Conservation (phyloP, 225 moss, liverwort and hornwort species). For the Marchantia polymorpha region DNA sequence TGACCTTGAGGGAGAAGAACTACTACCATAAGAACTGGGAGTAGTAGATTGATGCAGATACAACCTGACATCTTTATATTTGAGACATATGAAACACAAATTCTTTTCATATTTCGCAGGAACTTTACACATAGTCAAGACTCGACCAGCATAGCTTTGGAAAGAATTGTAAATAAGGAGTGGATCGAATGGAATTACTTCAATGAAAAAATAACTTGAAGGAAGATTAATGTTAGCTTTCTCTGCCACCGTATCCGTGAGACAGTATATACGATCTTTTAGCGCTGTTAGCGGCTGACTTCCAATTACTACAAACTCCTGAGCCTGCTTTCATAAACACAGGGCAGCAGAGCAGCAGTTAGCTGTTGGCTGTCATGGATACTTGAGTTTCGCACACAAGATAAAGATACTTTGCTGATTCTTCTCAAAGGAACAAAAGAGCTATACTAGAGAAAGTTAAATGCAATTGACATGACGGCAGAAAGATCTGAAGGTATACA, state of each 20-base stretch:
- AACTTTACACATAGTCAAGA: background rate
- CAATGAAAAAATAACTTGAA: constrained; percentile 83
- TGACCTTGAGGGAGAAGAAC: too few relatives aligned
- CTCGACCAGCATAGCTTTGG: too few relatives aligned
- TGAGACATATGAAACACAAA: background rate
- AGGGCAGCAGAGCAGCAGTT: background rate
- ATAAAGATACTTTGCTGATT: background rate
- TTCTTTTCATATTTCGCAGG: background rate
- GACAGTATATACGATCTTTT: constrained; percentile 84
- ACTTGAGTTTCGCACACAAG: background rate
- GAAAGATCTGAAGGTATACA: background rate
- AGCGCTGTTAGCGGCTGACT: constrained; percentile 76
- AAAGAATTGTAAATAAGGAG: background rate
- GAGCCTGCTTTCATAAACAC: constrained; percentile 37
- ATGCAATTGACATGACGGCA: background rate
- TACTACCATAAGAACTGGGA: too few relatives aligned
- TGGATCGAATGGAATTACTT: constrained; percentile 30
- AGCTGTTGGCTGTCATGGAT: background rate
- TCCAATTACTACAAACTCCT: constrained; percentile 82
- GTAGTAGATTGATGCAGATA: background rate
- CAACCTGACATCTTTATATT: background rate
- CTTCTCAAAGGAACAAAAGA: background rate
- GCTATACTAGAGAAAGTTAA: background rate
- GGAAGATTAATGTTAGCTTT: constrained; percentile 58
- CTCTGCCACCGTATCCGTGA: constrained; percentile 72